phyloP scores from a whole-genome alignment of 2,329 filamentous ascomycete genomes.

The Fusarium pseudograminearum region DNA sequence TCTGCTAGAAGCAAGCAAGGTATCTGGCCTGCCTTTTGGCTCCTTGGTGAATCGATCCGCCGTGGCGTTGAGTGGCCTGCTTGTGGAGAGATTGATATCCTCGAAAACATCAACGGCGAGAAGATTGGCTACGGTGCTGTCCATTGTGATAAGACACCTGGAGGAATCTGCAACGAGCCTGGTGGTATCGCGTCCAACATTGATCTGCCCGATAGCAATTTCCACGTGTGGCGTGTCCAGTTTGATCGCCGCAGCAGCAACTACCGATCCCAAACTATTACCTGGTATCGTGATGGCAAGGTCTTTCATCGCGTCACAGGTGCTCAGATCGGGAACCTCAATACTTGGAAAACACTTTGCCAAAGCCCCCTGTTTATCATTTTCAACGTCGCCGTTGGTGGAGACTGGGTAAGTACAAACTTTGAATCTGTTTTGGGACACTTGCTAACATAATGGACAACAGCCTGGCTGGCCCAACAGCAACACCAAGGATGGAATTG shows the following conservation, averaged over 20 bases:
- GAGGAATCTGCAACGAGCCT: conserved; percentile 66
- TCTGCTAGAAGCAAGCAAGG: conserved; percentile 60
- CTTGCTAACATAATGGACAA: conserved; percentile 8
- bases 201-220: conserved; percentile 55
- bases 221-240: conserved; percentile 63
- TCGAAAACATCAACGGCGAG: conserved; percentile 67
- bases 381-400: conserved; percentile 68
- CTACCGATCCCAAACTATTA: conserved; percentile 63
- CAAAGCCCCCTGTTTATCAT: conserved; percentile 65
- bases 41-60: conserved; percentile 64
- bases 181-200: conserved; percentile 55
- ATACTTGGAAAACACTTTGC: conserved; percentile 63
- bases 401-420: conserved; percentile 60
- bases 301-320: conserved; percentile 60
- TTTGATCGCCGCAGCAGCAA: conserved; percentile 61
- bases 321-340: conserved; percentile 57
- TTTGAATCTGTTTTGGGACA: rapidly evolving
- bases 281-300: conserved; percentile 62
- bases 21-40: conserved; percentile 71
- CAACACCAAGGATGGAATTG: conserved; percentile 59
- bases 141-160: conserved; percentile 62
- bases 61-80: conserved; percentile 63
- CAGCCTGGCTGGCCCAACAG: conserved; percentile 63
- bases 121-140: conserved; percentile 61
- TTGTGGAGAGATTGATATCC: conserved; percentile 69